Conservation (phyloP, 441 rosid species). For the Theobroma grandiflorum region DNA sequence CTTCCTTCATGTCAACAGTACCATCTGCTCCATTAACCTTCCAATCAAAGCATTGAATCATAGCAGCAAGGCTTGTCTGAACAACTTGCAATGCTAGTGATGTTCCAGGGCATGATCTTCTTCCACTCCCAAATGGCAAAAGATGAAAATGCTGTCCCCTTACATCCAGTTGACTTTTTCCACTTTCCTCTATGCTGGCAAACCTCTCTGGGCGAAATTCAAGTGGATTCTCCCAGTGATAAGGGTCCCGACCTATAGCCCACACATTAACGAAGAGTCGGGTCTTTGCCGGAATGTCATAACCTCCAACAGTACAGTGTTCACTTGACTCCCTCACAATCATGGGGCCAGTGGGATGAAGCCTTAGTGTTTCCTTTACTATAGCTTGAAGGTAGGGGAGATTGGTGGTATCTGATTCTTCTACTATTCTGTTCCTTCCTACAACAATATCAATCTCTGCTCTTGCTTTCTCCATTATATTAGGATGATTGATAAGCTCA, state of each 20-base stretch:
- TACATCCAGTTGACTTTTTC: slow-evolving; percentile 42
- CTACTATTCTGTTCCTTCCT: slow-evolving; percentile 45
- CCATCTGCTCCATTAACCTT: slow-evolving; percentile 43
- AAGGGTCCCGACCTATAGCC: slow-evolving; percentile 58
- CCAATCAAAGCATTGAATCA: slow-evolving; percentile 83
- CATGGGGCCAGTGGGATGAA: slow-evolving; percentile 57
- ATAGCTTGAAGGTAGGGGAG: slow-evolving; percentile 58
- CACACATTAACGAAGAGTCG: slow-evolving; percentile 60
- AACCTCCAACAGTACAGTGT: slow-evolving; percentile 43
- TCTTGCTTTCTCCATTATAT: slow-evolving; percentile 45
- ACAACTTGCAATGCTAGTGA: slow-evolving; percentile 52
- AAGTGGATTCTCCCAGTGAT: slow-evolving; percentile 51
- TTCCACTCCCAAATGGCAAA: slow-evolving; percentile 64
- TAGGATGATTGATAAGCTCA: slow-evolving; percentile 53
- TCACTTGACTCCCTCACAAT: slow-evolving; percentile 43
- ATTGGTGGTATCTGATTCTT: slow-evolving; percentile 49
- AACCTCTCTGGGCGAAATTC: slow-evolving; percentile 61
- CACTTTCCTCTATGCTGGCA: slow-evolving; percentile 21
- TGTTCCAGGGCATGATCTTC: slow-evolving; percentile 61
- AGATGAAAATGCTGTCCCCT: slow-evolving; percentile 49
- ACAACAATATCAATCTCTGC: slow-evolving; percentile 50
- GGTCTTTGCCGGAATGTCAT: slow-evolving; percentile 50
- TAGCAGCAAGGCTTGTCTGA: slow-evolving; percentile 56
- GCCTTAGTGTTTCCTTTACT: slow-evolving; percentile 54
- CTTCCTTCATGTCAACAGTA: slow-evolving; percentile 62